These are phyloP conservation scores for Aspergillus nidulans DNA, from an alignment of 495 filamentous ascomycete genomes.

Conservation along the genomic window DNA sequence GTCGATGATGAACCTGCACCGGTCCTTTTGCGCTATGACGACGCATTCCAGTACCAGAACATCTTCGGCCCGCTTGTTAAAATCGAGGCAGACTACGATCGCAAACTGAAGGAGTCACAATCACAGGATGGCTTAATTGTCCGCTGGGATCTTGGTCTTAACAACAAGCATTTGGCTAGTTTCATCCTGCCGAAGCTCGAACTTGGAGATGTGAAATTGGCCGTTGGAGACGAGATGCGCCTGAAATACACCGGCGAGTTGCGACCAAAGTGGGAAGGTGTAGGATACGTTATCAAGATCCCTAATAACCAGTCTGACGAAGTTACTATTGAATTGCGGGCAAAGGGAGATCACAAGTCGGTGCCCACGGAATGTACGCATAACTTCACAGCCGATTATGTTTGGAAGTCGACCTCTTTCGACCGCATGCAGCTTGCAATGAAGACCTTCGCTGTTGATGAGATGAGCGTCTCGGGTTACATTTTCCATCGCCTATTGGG, in stretches of 20 bases:
- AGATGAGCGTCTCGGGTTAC: constrained; percentile 97
- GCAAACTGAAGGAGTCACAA: constrained; percentile 97
- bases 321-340: constrained; percentile 89
- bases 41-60: constrained; percentile 98
- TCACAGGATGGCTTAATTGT: constrained; percentile 92
- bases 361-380: constrained; percentile 97
- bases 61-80: constrained; percentile 98
- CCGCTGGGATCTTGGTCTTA: constrained; percentile 92
- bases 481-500: constrained; percentile 97
- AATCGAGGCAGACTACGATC: constrained; percentile 99
- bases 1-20: constrained; percentile 94
- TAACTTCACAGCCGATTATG: constrained; percentile 97
- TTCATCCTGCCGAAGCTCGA: constrained; percentile 97
- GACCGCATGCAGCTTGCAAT: constrained; percentile 99
- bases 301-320: constrained; percentile 99
- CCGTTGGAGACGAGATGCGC: constrained; percentile 98
- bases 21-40: constrained; percentile 91
- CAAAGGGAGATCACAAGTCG: constrained; percentile 86
- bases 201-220: constrained; percentile 95
- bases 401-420: constrained; percentile 99
- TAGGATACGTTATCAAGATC: constrained; percentile 99
- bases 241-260: constrained; percentile 94
- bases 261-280: constrained; percentile 92
- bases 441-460: constrained; percentile 98
- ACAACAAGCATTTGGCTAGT: constrained; percentile 96